Base-by-base conservation (phyloP, 2,329 filamentous ascomycete species). In the Alternaria triticina region DNA sequence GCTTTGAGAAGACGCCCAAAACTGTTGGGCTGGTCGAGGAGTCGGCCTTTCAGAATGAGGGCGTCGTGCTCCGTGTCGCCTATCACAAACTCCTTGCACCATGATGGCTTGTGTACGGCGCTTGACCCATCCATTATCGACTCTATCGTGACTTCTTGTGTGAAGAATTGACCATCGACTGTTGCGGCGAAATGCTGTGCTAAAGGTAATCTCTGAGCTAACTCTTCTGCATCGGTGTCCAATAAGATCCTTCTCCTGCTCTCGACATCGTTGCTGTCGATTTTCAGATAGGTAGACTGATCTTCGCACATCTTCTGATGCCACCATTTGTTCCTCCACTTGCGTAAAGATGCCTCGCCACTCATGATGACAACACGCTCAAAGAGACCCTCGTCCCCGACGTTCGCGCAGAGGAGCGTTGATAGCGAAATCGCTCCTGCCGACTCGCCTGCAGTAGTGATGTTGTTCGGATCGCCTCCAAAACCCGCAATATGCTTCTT, bases 11-110 rank as follows among this genome's bases (percentile, higher is more conserved):
- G 60, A 2, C 45, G 51, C 11, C 57, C 23, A 5, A 74, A 54
- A 5, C 65, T 54, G 12, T 65, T 44, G 6, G 74, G 72, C 3
- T 67, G 59, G 11, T 76, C 70, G 1, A 85, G 73, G 9, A 82
- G 68, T n/a, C 73, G 64, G 6, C 55, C 58, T 62, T 75, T 76
- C 5, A 76, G 57, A 11, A 75, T 49, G 3, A 73, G 73, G 5
- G 69, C 74, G 74, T 86, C 84, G 62, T 83, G 80, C 52, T 80
- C 75, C 44, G 81, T 81, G 69, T 85, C 81, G 6, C 84, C 85
- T 25, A 85, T 77, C 6, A 85, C 74, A 23, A 86, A 68, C 28
- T 80, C 77, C 45, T 79, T 75, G 57, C 82, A 85, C 84, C 84
- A 86, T 3, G 66, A 58, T 40, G 77, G 81, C 6, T 81, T 84